Base-by-base conservation (phyloP, 805 yeast species). In the Starmerella scarabaei region DNA sequence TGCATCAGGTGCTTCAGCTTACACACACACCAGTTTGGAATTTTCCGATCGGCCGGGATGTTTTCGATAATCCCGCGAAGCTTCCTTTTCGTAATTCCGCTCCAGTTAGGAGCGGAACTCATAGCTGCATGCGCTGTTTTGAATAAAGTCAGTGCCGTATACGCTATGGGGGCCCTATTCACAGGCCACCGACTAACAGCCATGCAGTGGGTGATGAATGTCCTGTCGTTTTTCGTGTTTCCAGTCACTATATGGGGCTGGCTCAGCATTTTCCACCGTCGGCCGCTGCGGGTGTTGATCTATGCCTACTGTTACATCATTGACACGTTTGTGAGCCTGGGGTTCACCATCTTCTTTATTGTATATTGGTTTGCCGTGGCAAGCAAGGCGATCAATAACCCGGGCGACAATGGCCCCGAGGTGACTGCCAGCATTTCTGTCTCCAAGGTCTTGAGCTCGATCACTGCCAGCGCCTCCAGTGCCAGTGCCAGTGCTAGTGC, bases 101-200 rank as follows among this genome's bases (percentile, higher is more conserved):
- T 88, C 20, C 83, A 80, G 54, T 67, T 80, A 19, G 97, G 96
- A 12, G 93, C 85, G 19, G 97, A 88, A 58, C 58, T 83, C 2
- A 72, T 80, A 17, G 66, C 85, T 4, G 78, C 82, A 1, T 66
- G 81, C 28, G 80, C 86, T 14, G 70, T 85, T 28, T 67, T 86
- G 47, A 88, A 88, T 64, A 86, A 86, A 57, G 82, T 86, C 49
- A 76, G 93, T 43, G 95, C 97, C 8, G 66, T 76, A 17, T 88
- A 79, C 59, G 98, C 96, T 21, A 64, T 88, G 27, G 63, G 85
- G 18, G 85, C 96, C 1, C 58, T 88, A 20, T 71, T 88, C 53
- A 86, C 96, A 0, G 67, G 94, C 1, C 94, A 86, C 55, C 91
- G 91, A 2, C 67, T 86, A 40, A 77, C 75, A 44, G 71, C 77